Conservation (phyloP, 352 stramenopile species). For the Pythium dissimile region DNA sequence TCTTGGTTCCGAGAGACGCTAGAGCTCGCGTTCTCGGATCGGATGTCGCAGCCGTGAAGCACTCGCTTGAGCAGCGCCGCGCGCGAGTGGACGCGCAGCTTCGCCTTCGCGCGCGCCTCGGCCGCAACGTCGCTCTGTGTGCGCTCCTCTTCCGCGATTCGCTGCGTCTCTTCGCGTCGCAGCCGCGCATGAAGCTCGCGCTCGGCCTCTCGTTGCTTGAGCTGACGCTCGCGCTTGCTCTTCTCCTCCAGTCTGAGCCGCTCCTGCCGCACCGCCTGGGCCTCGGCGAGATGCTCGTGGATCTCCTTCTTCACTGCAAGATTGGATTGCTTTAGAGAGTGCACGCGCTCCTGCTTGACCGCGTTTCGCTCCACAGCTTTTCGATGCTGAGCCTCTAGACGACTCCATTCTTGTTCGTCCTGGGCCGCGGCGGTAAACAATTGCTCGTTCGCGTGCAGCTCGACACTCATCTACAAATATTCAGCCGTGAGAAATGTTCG, state of each 20-base stretch:
- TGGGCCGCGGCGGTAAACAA: neutral
- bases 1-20: slow-evolving; percentile 11
- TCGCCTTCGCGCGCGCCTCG: slow-evolving; percentile 41
- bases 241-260: slow-evolving; percentile 42
- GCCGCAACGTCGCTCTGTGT: slow-evolving; percentile 37
- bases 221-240: slow-evolving; percentile 33
- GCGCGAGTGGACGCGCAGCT: slow-evolving; percentile 34
- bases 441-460: slow-evolving; percentile 10
- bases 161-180: slow-evolving; percentile 44
- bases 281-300: slow-evolving; percentile 33
- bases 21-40: slow-evolving; percentile 6
- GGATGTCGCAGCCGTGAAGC: slow-evolving; percentile 27
- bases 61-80: slow-evolving; percentile 30
- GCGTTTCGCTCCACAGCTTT: slow-evolving; percentile 10
- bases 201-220: slow-evolving; percentile 50
- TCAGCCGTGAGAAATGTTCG: too few species aligned
- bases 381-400: slow-evolving; percentile 14
- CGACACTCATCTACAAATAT: slow-evolving; percentile 12
- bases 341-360: slow-evolving; percentile 10
- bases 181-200: slow-evolving; percentile 36
- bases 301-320: slow-evolving; percentile 22
- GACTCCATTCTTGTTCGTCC: slow-evolving; percentile 7
- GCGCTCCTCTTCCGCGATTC: slow-evolving; percentile 51
- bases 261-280: slow-evolving; percentile 28
- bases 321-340: slow-evolving; percentile 1